These are phyloP conservation scores for Cercophora scortea DNA, from an alignment of 495 filamentous ascomycete genomes.

Conservation along the genomic window DNA sequence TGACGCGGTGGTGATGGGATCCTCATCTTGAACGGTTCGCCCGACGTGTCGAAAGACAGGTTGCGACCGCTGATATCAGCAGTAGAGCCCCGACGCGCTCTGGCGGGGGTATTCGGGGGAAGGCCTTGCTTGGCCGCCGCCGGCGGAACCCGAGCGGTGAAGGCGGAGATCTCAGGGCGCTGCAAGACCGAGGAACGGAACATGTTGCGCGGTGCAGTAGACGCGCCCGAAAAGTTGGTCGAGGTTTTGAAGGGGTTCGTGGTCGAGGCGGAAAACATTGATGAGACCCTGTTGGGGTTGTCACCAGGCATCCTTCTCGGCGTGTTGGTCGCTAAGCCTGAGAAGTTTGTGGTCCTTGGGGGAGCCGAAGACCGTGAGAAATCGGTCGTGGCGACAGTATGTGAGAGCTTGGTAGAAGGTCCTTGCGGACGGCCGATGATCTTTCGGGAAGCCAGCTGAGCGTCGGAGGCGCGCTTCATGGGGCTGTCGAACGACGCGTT, in stretches of 20 bases:
- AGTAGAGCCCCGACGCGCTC: conserved; percentile 16
- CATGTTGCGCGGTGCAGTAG: conserved; percentile 24
- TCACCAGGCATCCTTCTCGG: conserved; percentile 24
- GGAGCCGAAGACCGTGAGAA: conserved; percentile 12
- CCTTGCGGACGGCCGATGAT: conserved; percentile 23
- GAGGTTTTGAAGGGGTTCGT: conserved; percentile 13
- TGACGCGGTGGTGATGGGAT: conserved; percentile 38
- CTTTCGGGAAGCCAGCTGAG: conserved; percentile 25
- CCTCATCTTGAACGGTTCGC: conserved; percentile 39
- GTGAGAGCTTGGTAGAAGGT: conserved; percentile 27
- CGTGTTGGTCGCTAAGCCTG: not conserved
- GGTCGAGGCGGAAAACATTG: conserved; percentile 6
- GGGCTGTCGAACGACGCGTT: conserved; percentile 25
- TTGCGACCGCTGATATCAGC: conserved; percentile 23
- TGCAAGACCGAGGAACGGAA: conserved; percentile 33
- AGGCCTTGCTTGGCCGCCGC: conserved; percentile 24
- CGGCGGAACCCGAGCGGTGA: conserved; percentile 27
- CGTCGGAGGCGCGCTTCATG: conserved; percentile 28
- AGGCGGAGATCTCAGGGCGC: conserved; percentile 23
- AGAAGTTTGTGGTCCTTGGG: conserved; percentile 3
- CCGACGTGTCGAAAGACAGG: conserved; percentile 26
- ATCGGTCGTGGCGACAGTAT: conserved; percentile 21
- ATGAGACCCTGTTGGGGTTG: conserved; percentile 22
- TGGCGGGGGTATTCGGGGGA: conserved; percentile 26
- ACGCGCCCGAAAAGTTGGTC: conserved; percentile 18